A percentile compares a stretch with the other conserved stretches of the same genome.
Conservation (phyloP, 495 filamentous ascomycete genomes). For the Penicillium lagena region DNA sequence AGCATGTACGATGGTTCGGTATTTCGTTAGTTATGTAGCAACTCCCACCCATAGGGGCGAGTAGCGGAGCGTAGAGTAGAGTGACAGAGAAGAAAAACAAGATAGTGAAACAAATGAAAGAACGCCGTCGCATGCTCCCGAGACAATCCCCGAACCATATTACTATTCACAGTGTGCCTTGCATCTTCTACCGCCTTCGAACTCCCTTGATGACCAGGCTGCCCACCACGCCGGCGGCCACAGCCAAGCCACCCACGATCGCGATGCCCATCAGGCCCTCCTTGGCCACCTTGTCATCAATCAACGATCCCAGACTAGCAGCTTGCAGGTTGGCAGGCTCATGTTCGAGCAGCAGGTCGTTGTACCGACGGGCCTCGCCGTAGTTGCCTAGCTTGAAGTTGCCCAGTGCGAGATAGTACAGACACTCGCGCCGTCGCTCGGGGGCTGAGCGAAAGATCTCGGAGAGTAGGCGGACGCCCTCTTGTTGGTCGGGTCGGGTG, state of each 20-base stretch:
- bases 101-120: neutral
- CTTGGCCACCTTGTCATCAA: conserved; percentile 92
- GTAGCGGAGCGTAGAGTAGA: neutral
- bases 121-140: neutral
- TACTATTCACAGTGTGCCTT: conserved; percentile 12
- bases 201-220: conserved; percentile 71
- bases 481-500: conserved; percentile 78
- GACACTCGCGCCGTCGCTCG: conserved; percentile 90
- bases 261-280: conserved; percentile 92
- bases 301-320: conserved; percentile 70
- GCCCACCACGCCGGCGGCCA: conserved; percentile 89
- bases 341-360: conserved; percentile 81
- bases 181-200: conserved; percentile 53
- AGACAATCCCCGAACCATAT: no score
- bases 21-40: no score
- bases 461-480: conserved; percentile 87
- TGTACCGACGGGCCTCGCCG: conserved; percentile 87
- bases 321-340: conserved; percentile 90
- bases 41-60: neutral
- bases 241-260: conserved; percentile 90
- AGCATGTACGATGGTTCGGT: neutral
- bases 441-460: conserved; percentile 92
- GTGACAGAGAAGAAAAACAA: neutral
- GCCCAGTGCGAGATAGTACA: conserved; percentile 93
- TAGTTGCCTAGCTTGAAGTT: conserved; percentile 99